These are phyloP conservation scores for Ceratocystis destructans DNA, from an alignment of 2,329 filamentous ascomycete genomes.

Conservation along the genomic window DNA sequence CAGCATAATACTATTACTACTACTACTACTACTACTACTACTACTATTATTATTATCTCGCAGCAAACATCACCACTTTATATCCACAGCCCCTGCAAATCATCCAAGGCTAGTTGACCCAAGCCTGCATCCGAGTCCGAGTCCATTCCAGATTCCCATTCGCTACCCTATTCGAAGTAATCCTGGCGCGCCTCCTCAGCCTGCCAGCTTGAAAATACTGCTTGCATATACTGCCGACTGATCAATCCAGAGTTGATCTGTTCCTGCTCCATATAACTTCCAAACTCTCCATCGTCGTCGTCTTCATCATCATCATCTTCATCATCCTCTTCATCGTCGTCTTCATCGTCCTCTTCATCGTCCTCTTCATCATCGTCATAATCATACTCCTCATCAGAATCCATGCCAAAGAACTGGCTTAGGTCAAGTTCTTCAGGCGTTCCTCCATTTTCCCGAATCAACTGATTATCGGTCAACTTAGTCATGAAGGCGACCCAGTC, in stretches of 20 bases:
- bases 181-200: not conserved
- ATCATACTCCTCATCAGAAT: not conserved
- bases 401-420: not conserved
- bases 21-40: no score
- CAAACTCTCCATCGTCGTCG: no score
- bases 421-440: no score
- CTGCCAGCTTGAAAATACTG: not conserved
- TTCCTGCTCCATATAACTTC: no score
- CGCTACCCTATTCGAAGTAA: constrained; percentile 4
- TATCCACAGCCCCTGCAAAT: not conserved
- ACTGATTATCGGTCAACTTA: not conserved
- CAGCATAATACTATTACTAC: no score
- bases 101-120: not conserved
- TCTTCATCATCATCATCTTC: not conserved
- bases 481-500: not conserved
- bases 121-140: not conserved
- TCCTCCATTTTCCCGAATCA: not conserved
- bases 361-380: not conserved
- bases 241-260: no score
- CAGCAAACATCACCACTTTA: not conserved
- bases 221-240: no score
- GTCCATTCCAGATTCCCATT: not conserved
- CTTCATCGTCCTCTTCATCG: not conserved
- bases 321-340: not conserved
- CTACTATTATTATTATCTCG: no score